Conservation (phyloP, 768 basidiomycete genomes). For the Artomyces pyxidatus region DNA sequence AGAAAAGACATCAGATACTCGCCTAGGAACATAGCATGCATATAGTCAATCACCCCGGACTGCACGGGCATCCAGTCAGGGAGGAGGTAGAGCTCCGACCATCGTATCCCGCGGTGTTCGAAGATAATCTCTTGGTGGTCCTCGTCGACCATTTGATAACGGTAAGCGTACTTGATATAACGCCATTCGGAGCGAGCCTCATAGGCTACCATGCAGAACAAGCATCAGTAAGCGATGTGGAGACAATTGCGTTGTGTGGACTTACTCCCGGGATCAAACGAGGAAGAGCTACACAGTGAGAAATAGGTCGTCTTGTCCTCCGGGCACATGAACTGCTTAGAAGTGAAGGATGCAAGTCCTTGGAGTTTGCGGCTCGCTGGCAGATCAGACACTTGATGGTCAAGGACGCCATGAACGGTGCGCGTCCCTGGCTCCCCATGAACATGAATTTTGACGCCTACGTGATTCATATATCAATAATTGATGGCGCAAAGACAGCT, state of each 20-base stretch:
- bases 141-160: slow-evolving; percentile 1
- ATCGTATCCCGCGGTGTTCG: slow-evolving; percentile 8
- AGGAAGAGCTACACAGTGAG: background rate
- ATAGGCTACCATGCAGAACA: background rate
- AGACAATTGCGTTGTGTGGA: no score
- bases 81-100: background rate
- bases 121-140: slow-evolving; percentile 15
- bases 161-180: slow-evolving; percentile 17
- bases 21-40: slow-evolving; percentile 11
- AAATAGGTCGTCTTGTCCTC: slow-evolving; percentile 4
- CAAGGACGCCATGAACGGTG: slow-evolving; percentile 6
- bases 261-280: background rate
- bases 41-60: slow-evolving; percentile 6
- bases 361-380: slow-evolving; percentile 16
- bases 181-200: slow-evolving; percentile 13
- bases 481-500: background rate
- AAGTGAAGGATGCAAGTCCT: slow-evolving; percentile 5
- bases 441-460: background rate
- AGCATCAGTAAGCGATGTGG: background rate
- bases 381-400: slow-evolving; percentile 14
- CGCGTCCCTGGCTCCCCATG: background rate
- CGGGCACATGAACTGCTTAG: slow-evolving; percentile 9
- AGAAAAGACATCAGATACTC: background rate
- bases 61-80: slow-evolving; percentile 13
- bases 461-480: background rate